Base-by-base conservation (phyloP, 768 basidiomycete genomes). In the Tylopilus rubrobrunneus region DNA sequence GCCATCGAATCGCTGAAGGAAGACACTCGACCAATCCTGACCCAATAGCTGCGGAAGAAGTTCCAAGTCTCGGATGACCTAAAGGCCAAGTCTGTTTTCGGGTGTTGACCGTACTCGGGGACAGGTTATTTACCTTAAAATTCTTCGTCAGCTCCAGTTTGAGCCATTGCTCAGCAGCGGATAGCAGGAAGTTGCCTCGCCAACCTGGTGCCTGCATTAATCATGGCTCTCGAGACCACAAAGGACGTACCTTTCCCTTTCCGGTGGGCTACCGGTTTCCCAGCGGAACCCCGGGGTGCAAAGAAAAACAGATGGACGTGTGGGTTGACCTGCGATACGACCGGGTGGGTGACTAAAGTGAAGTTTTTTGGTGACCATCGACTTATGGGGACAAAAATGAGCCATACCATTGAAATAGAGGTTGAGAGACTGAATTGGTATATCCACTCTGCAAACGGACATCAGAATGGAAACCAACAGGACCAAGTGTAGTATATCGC, bases 251-350 rank as follows among this genome's bases (percentile, higher is more conserved):
- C 92, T 83, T 92, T 96, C 39, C 92, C 92, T 69, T 90, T 93
- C 10, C 92, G 80, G 69, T 97, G 94, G 5, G 92, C 91, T 0
- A 98, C 96, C 0, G 97, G 97, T 62, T 87, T 89, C 33, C 95
- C 95, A 9, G 89, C 85, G 0, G 90, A 91, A 17, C 92, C 93
- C 62, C 87, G 76, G 55, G 90, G 88, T 2, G 92, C 92, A 66
- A 96, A 98, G 74, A 97, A 96, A 71, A 97, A 97, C 19, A 98
- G 67, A 69, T 97, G 94, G 8, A 97, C 89, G 62, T 90, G 89
- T 3, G 80, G 83, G 60, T 98, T 99, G 23, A 91, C 94, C 73
- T 98, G 94, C 2, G 89, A 92, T 40, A 98, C 96, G 48, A 98
- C 86, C 4, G 91, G 89, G 71, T 95, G 85, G 56, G 92, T 94